phyloP scores from a whole-genome alignment of 2,329 filamentous ascomycete genomes.

The Fusarium redolens region DNA sequence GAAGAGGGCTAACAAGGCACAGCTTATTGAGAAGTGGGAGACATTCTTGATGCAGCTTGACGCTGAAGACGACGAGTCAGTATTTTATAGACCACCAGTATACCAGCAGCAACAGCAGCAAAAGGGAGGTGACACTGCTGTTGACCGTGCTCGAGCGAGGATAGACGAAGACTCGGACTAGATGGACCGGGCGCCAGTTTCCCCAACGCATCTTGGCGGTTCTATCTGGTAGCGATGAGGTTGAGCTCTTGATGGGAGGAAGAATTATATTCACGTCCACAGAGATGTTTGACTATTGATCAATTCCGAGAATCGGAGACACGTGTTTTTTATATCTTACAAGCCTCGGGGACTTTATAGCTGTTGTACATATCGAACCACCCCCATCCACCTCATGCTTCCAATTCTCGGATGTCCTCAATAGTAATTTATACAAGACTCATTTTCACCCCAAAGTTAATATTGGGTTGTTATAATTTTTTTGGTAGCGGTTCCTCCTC shows the following conservation, averaged over 20 bases:
- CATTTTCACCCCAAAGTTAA: slow-evolving; percentile 20
- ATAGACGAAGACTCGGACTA: slow-evolving; percentile 72
- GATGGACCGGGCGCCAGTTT: slow-evolving; percentile 20
- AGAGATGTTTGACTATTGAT: slow-evolving; percentile 35
- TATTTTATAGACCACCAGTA: slow-evolving; percentile 73
- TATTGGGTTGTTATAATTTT: neutral
- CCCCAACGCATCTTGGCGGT: slow-evolving; percentile 23
- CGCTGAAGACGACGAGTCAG: slow-evolving; percentile 85
- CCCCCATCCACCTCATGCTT: slow-evolving; percentile 35
- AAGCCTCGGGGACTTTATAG: slow-evolving; percentile 47
- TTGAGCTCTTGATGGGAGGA: slow-evolving; percentile 9
- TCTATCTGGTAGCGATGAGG: slow-evolving; percentile 22
- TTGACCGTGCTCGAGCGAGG: slow-evolving; percentile 68
- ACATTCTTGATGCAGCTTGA: slow-evolving; percentile 97
- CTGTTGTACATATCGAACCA: slow-evolving; percentile 51
- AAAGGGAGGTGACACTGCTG: slow-evolving; percentile 66
- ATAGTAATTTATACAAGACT: slow-evolving; percentile 38
- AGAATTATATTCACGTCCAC: slow-evolving; percentile 11
- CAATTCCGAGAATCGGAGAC: slow-evolving; percentile 42
- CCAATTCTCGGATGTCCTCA: slow-evolving; percentile 19
- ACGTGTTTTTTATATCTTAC: slow-evolving; percentile 51
- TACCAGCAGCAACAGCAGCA: slow-evolving; percentile 63
- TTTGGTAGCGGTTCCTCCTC: neutral
- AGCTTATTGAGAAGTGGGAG: slow-evolving; percentile 92
- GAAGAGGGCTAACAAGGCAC: slow-evolving; percentile 40